These are phyloP conservation scores for Rhizopogon rudus DNA, from an alignment of 768 basidiomycete species.

Conservation along the genomic window DNA sequence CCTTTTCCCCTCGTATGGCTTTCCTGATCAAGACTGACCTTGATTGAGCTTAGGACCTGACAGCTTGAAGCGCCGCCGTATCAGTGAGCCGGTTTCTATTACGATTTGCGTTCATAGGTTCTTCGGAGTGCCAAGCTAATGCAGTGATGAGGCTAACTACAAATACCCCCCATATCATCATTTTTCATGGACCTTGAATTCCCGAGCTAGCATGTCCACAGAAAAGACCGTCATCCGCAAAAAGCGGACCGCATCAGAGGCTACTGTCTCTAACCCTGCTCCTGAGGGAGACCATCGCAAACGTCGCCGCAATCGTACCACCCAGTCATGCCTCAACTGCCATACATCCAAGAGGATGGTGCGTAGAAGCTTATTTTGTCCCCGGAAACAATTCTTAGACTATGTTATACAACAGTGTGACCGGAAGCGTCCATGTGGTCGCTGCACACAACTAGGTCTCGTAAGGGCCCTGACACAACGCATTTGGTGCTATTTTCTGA, in stretches of 20 bases:
- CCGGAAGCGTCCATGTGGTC: conserved; percentile 42
- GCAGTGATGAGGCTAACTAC: conserved; percentile 11
- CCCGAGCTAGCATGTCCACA: conserved; percentile 18
- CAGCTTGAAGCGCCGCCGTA: not conserved
- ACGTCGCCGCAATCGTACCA: conserved; percentile 65
- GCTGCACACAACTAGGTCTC: conserved; percentile 38
- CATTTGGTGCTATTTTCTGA: conserved; percentile 16
- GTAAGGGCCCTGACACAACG: conserved; percentile 27
- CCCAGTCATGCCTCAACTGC: conserved; percentile 70
- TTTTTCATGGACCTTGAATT: not conserved
- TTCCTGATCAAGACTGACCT: conserved; percentile 7
- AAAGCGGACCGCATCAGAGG: conserved; percentile 23
- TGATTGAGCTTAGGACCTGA: conserved; percentile 7
- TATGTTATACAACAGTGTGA: conserved; percentile 31
- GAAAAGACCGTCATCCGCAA: conserved; percentile 23
- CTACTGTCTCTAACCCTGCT: conserved; percentile 22
- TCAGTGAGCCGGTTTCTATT: conserved; percentile 8
- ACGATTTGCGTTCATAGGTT: conserved; percentile 5
- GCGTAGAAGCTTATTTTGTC: conserved; percentile 5
- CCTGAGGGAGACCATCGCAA: conserved; percentile 53
- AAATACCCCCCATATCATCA: conserved; percentile 18
- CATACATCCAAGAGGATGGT: conserved; percentile 75
- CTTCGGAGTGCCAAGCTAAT: conserved; percentile 16
- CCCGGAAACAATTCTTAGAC: not conserved
- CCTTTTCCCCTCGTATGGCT: conserved; percentile 8